Percentiles rank a stretch among this genome's conserved stretches.
These are phyloP conservation scores for Suhomyces kilbournensis DNA, from an alignment of 805 yeast genomes.

Conservation along the genomic window DNA sequence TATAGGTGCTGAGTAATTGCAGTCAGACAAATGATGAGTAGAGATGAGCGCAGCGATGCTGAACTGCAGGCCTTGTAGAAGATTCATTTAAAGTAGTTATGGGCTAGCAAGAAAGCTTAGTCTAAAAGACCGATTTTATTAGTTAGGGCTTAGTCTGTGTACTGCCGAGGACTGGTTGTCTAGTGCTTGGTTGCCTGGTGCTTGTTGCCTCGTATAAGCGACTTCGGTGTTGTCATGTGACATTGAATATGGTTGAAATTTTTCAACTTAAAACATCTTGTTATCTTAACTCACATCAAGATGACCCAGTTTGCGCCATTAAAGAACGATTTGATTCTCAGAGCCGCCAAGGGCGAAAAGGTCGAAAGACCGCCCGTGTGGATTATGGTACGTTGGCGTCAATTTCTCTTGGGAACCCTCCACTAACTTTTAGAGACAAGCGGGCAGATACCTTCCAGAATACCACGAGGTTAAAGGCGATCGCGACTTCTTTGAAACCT, in stretches of 20 bases:
- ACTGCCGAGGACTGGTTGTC: not conserved
- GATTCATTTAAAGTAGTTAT: too few species aligned
- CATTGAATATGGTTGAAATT: not conserved
- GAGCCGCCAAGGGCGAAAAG: constrained; percentile 87
- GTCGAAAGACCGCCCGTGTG: constrained; percentile 98
- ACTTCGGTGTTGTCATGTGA: not conserved
- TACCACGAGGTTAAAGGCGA: constrained; percentile 85
- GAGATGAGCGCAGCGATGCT: not conserved
- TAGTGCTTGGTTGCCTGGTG: not conserved
- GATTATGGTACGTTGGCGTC: constrained; percentile 63
- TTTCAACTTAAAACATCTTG: not conserved
- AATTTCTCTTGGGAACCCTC: not conserved
- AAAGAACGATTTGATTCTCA: constrained; percentile 82
- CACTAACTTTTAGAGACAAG: constrained; percentile 60
- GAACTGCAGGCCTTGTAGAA: not conserved
- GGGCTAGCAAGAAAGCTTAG: too few species aligned
- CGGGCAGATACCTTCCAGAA: constrained; percentile 91
- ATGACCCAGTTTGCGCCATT: constrained; percentile 63
- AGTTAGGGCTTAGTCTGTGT: not conserved
- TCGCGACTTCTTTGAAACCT: constrained; percentile 91
- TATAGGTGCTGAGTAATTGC: too few species aligned
- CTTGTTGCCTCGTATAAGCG: not conserved
- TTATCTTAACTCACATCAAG: not conserved
- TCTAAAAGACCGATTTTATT: too few species aligned
- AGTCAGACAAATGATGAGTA: too few species aligned